These are phyloP conservation scores for Populus nigra DNA, from an alignment of 345 rosid genomes.

Conservation along the genomic window DNA sequence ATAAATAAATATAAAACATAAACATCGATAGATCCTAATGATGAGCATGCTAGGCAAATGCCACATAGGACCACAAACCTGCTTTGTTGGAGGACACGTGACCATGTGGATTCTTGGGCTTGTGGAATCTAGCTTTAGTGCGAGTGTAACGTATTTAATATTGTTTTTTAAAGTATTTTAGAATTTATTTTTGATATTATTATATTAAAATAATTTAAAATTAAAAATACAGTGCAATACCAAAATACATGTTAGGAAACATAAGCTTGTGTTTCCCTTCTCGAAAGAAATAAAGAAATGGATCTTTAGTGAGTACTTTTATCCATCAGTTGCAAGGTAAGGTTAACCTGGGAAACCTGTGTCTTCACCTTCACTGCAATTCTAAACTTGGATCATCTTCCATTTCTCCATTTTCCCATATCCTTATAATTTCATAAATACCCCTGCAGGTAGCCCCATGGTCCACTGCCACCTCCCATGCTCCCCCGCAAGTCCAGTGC, in stretches of 20 bases:
- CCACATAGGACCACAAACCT: slow-evolving; percentile 6
- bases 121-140: background rate
- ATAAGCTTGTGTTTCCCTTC: background rate
- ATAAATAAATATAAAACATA: too few relatives aligned
- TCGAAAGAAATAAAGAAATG: background rate
- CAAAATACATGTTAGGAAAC: background rate
- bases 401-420: background rate
- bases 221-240: too few relatives aligned
- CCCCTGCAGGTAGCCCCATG: background rate
- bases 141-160: too few relatives aligned
- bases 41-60: background rate
- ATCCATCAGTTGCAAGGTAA: background rate
- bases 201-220: too few relatives aligned
- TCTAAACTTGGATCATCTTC: too few relatives aligned
- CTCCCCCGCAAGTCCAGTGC: too few relatives aligned
- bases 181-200: too few relatives aligned
- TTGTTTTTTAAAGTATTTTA: too few relatives aligned
- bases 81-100: slow-evolving; percentile 16
- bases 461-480: too few relatives aligned
- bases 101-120: background rate
- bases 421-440: background rate
- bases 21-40: too few relatives aligned
- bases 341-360: too few relatives aligned
- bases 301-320: background rate
- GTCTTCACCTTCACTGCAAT: background rate